Evolutionary conservation across 2,329 filamentous ascomycete species (phyloP).

Genomic region (Thielaviopsis ethacetica): DNA sequence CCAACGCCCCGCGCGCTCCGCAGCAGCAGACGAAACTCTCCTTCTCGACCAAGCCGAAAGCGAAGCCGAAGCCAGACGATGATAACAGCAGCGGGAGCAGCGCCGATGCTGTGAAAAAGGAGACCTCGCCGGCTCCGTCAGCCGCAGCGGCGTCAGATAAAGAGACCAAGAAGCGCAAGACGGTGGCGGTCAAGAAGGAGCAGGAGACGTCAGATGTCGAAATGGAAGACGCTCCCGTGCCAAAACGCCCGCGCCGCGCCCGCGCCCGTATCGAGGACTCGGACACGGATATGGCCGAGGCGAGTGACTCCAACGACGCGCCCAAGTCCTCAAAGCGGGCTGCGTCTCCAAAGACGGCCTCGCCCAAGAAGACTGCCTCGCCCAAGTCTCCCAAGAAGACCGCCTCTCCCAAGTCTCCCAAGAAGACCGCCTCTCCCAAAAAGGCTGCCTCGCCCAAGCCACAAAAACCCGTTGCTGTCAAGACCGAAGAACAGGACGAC

Average conservation of each 20-base stretch:
- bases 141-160: constrained; percentile 12
- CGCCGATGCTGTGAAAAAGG: constrained; percentile 14
- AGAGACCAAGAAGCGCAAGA: constrained; percentile 20
- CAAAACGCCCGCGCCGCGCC: constrained; percentile 2
- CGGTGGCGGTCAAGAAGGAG: constrained; percentile 17
- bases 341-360: constrained; percentile 14
- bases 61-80: constrained; percentile 2
- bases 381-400: constrained; percentile 18
- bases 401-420: constrained; percentile 17
- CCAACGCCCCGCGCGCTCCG: constrained; percentile 32
- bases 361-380: constrained; percentile 20
- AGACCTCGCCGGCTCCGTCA: constrained; percentile 10
- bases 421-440: constrained; percentile 25
- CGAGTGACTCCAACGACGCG: constrained; percentile 9
- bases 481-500: constrained; percentile 27
- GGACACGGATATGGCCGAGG: not conserved
- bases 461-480: constrained; percentile 22
- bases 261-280: constrained; percentile 6
- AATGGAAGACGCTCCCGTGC: constrained; percentile 10
- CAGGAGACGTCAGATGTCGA: constrained; percentile 15
- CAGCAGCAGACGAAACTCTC: constrained; percentile 64
- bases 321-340: constrained; percentile 14
- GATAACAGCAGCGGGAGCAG: not conserved
- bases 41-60: constrained; percentile 45
- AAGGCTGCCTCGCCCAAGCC: constrained; percentile 28